phyloP scores from a whole-genome alignment of 2,329 filamentous ascomycete species.

The Colletotrichum sublineola region DNA sequence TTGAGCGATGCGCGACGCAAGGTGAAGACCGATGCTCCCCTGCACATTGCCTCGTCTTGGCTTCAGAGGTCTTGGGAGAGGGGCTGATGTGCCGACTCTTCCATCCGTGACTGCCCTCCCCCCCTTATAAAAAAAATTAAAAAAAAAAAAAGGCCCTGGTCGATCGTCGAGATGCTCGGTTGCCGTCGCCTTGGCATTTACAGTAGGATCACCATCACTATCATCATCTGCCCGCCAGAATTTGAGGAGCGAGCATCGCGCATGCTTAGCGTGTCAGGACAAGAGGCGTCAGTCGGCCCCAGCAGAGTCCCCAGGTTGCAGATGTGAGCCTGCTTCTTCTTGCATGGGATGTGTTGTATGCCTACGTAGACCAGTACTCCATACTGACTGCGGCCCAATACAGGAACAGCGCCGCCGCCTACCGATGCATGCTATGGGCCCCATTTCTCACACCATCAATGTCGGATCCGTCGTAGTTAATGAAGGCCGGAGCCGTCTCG shows the following conservation, averaged over 20 bases:
- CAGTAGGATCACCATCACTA: slow-evolving; percentile 18
- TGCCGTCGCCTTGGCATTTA: slow-evolving; percentile 37
- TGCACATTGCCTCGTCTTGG: slow-evolving; percentile 38
- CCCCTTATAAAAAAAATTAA: too few species aligned
- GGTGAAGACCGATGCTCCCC: slow-evolving; percentile 36
- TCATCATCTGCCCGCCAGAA: background rate
- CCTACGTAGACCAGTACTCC: background rate
- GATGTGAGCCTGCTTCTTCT: background rate
- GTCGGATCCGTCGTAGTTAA: slow-evolving; percentile 20
- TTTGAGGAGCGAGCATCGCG: slow-evolving; percentile 12
- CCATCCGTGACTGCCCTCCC: slow-evolving; percentile 30
- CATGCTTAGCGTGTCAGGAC: background rate
- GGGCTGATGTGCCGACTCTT: slow-evolving; percentile 42
- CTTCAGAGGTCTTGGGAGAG: slow-evolving; percentile 34
- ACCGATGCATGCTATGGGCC: background rate
- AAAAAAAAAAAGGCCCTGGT: slow-evolving; percentile 22
- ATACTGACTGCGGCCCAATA: slow-evolving; percentile 10
- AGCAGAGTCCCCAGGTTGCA: slow-evolving; percentile 11
- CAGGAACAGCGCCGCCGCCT: background rate
- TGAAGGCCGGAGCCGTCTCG: slow-evolving; percentile 26
- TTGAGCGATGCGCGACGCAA: slow-evolving; percentile 21
- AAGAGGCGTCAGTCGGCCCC: background rate
- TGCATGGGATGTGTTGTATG: slow-evolving; percentile 12
- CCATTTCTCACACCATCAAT: background rate
- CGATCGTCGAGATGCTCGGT: slow-evolving; percentile 38